Evolutionary conservation across 805 yeast species (phyloP), one percentile per base, ranked within the genome.

Genomic region (Saccharomycopsis sp.): DNA sequence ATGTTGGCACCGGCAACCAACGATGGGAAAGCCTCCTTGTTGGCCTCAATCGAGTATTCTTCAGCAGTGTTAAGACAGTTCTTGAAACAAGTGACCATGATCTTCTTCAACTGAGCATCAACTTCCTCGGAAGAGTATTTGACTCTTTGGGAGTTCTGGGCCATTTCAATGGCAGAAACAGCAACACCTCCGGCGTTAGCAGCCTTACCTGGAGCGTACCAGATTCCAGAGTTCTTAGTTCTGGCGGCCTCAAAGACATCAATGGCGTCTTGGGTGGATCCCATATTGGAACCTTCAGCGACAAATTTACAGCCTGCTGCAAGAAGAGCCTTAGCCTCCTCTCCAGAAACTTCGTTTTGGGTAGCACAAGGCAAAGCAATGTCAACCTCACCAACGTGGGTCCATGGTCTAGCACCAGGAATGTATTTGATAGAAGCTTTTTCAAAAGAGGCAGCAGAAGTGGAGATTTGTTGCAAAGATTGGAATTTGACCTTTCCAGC

Each of bases 191-290:
- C 99, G 79, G 95, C 87, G 85, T 92, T 92, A 70, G 97, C 92
- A 67, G 97, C 97, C 84, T 92, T 92, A 78, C 97, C 98, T 73
- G 97, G 97, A 69, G 96, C 98, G 78, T 91, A 92, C 99, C 99
- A 92, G 76, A 91, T 89, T 62, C 83, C 78, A 52, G 68, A 64
- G 60, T 76, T 69, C 52, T 74, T 68, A 50, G 72, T 51, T 79
- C 92, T 84, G 74, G 80, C 83, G 68, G 87, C 89, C 83, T 92
- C 99, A 68, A 91, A 92, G 62, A 89, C 91, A 66, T 86, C 90
- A 66, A 92, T 90, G 66, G 99, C 99, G 74, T 92, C 98, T 77
- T 88, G 87, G 67, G 97, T 91, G 66, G 96, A 92, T 72, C 99
- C 98, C 99, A 92, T 92, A 81, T 92, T 92, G 71, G 98, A 92